Conservation (phyloP, 371 early-diverging fungal species). For the Mortierella polycephala region DNA sequence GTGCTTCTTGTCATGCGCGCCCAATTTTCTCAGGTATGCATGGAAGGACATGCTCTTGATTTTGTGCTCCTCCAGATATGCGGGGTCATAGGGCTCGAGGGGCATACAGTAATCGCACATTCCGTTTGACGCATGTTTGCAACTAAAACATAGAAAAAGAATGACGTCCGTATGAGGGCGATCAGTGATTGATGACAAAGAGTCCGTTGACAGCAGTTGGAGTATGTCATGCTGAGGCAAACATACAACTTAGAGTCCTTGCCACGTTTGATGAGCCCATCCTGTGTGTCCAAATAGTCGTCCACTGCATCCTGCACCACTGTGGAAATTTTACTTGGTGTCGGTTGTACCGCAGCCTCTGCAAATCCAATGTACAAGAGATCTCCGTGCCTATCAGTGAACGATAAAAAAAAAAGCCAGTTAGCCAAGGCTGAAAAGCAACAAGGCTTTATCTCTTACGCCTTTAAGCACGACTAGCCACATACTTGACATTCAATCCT, state of each 20-base stretch:
- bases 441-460: neutral
- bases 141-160: constrained; percentile 60
- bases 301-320: constrained; percentile 85
- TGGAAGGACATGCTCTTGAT: constrained; percentile 99
- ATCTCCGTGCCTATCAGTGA: constrained; percentile 79
- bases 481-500: constrained; percentile 61
- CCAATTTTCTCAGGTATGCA: constrained; percentile 86
- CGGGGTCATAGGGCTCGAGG: constrained; percentile 92
- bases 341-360: constrained; percentile 50
- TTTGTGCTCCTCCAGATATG: constrained; percentile 87
- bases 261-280: constrained; percentile 85
- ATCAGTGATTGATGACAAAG: no score
- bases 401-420: neutral
- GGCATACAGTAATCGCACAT: constrained; percentile 99
- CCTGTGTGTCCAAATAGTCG: constrained; percentile 80
- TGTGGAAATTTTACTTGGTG: constrained; percentile 15
- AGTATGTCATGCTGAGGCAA: neutral
- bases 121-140: constrained; percentile 89
- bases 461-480: neutral
- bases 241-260: constrained; percentile 86
- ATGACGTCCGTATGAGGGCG: neutral
- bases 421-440: neutral
- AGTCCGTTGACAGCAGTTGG: neutral
- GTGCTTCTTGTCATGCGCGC: constrained; percentile 71
- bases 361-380: constrained; percentile 74